These are phyloP conservation scores for Pyracantha coccinea DNA, from an alignment of 331 rosid species.

Conservation along the genomic window DNA sequence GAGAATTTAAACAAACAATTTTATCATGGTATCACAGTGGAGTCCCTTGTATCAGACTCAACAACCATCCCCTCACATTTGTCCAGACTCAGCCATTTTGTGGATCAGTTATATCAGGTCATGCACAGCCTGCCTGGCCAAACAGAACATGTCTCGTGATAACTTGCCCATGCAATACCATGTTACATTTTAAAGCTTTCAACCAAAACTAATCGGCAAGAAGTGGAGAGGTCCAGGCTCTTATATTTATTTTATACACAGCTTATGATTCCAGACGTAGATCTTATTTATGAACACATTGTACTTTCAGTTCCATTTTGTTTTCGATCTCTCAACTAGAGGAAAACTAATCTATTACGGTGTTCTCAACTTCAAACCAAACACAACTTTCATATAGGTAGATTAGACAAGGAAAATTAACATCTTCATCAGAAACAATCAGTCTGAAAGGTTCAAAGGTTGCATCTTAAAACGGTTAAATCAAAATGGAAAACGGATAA, in stretches of 20 bases:
- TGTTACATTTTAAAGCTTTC: neutral
- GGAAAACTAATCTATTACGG: neutral
- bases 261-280: neutral
- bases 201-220: neutral
- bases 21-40: neutral
- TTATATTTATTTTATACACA: neutral
- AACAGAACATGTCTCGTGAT: neutral
- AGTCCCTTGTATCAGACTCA: neutral
- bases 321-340: neutral
- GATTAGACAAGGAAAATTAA: neutral
- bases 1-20: neutral
- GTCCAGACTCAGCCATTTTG: neutral
- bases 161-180: neutral
- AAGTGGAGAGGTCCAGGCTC: neutral
- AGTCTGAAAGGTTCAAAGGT: neutral
- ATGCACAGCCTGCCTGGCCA: neutral
- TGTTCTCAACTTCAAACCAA: neutral
- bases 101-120: neutral
- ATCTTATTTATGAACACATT: neutral
- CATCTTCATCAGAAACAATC: neutral
- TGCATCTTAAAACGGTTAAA: conserved; percentile 4
- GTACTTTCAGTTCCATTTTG: neutral
- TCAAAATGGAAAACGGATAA: neutral
- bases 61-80: neutral
- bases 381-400: neutral